Conservation (phyloP, 805 yeast genomes). For the Lipomyces yamanashiensis region DNA sequence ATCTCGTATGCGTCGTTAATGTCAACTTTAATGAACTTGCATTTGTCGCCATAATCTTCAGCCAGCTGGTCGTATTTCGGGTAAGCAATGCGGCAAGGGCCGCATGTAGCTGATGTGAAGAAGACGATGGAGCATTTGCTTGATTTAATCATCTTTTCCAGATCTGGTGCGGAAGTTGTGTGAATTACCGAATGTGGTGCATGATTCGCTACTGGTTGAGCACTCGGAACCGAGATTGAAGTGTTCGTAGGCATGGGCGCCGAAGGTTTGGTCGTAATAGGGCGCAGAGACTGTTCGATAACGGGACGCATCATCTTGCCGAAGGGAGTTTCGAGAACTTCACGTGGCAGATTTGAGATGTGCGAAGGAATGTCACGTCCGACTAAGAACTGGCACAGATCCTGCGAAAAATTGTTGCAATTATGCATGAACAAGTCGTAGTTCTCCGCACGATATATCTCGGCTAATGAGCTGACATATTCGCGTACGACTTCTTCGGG, state of each 20-base stretch:
- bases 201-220: not conserved
- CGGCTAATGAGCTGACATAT: conserved; percentile 55
- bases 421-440: conserved; percentile 67
- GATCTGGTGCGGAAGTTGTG: conserved; percentile 22
- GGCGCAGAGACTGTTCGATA: conserved; percentile 41
- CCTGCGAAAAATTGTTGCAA: conserved; percentile 70
- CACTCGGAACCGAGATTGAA: not conserved
- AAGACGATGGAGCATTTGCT: conserved; percentile 32
- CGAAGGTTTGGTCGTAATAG: conserved; percentile 40
- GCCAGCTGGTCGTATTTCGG: conserved; percentile 38
- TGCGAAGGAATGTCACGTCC: conserved; percentile 60
- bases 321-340: conserved; percentile 56
- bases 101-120: conserved; percentile 40
- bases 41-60: conserved; percentile 17
- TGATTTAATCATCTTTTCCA: conserved; percentile 26
- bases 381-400: conserved; percentile 59
- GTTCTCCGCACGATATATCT: conserved; percentile 52
- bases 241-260: not conserved
- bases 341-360: conserved; percentile 58
- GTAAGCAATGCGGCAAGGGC: conserved; percentile 37
- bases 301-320: conserved; percentile 54
- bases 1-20: conserved; percentile 33
- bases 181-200: conserved; percentile 21
- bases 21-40: conserved; percentile 38
- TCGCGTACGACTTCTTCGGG: conserved; percentile 59